Conservation (phyloP, 768 basidiomycete genomes). For the Suillus decipiens region DNA sequence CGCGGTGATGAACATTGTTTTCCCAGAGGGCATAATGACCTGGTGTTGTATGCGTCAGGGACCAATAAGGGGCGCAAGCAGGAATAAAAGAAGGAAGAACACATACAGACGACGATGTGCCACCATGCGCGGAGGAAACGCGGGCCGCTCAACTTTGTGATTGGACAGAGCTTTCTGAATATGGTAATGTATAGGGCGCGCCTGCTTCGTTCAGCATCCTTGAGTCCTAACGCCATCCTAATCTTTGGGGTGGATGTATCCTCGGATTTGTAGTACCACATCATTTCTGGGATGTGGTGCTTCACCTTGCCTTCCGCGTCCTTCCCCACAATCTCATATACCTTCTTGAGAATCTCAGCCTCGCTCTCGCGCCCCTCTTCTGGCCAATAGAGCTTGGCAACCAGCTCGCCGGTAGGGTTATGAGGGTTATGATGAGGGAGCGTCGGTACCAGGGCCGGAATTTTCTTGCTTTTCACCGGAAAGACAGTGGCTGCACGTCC, state of each 20-base stretch:
- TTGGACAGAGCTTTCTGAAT: slow-evolving; percentile 5
- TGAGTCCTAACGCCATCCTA: not conserved
- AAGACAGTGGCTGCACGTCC: slow-evolving; percentile 15
- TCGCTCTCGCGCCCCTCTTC: not conserved
- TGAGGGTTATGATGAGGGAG: not conserved
- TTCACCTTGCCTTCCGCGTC: not conserved
- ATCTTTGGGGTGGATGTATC: slow-evolving; percentile 5
- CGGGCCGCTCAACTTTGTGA: not conserved
- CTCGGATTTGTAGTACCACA: not conserved
- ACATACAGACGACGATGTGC: slow-evolving; percentile 7
- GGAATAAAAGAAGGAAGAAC: not conserved
- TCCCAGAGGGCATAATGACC: slow-evolving; percentile 12
- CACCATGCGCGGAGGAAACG: slow-evolving; percentile 9
- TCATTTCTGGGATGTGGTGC: not conserved
- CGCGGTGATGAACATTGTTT: not conserved
- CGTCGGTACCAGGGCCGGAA: not conserved
- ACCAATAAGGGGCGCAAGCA: not conserved
- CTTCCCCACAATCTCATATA: not conserved
- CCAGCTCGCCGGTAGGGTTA: not conserved
- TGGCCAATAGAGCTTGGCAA: not conserved
- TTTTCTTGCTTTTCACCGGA: not conserved
- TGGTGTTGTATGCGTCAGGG: not conserved
- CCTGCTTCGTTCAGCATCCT: not conserved
- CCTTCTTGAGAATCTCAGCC: not conserved
- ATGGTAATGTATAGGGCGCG: slow-evolving; percentile 13